These are phyloP conservation scores for Quercus rubra DNA, from an alignment of 306 rosid species.

Conservation along the genomic window DNA sequence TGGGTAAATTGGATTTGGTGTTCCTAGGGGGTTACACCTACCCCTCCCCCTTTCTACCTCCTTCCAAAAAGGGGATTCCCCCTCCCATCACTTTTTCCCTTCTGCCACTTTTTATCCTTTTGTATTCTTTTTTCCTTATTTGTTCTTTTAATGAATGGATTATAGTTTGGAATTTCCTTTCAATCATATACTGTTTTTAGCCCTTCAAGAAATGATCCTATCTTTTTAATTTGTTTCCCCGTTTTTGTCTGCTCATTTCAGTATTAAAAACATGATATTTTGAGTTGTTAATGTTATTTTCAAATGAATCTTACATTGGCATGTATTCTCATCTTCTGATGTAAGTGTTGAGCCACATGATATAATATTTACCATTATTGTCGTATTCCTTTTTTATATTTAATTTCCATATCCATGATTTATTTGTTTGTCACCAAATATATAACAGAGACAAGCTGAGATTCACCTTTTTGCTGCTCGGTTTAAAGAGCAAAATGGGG, in stretches of 20 bases:
- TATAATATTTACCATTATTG: not conserved
- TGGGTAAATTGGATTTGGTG: not conserved
- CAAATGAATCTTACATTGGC: not conserved
- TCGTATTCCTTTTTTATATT: not conserved
- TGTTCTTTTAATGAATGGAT: not conserved
- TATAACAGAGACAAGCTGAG: slow-evolving; percentile 83
- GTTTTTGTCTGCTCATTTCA: not conserved
- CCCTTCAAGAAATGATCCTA: not conserved
- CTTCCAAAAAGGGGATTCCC: not conserved
- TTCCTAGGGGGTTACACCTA: not conserved
- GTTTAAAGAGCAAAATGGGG: slow-evolving; percentile 87
- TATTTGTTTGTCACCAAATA: slow-evolving; percentile 14
- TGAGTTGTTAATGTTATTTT: not conserved
- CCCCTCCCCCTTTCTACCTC: not conserved
- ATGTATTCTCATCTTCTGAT: not conserved
- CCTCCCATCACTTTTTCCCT: not conserved
- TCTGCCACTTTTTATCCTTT: not conserved
- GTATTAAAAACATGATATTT: not conserved
- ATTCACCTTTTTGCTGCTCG: slow-evolving; percentile 92
- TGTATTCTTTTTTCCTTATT: not conserved
- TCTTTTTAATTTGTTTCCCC: not conserved
- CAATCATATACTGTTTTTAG: too few species aligned
- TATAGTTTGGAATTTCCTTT: not conserved
- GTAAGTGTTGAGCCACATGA: not conserved
- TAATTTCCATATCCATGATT: not conserved